These are phyloP conservation scores for Fragilaria radians DNA, from an alignment of 108 stramenopile genomes.

Conservation along the genomic window DNA sequence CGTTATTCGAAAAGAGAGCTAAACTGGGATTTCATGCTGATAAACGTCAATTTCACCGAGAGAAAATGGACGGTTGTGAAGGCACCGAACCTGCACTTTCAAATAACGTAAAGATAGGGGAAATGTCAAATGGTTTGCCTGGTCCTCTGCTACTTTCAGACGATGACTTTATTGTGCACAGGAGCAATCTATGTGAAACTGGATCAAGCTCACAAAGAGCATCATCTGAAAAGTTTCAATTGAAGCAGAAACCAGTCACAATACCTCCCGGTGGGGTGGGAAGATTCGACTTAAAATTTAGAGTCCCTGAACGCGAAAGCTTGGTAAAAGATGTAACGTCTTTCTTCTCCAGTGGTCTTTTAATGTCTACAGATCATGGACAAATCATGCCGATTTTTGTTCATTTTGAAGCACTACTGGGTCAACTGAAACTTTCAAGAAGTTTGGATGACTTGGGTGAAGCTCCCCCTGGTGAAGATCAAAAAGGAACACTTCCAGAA, in stretches of 20 bases:
- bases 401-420: slow-evolving; percentile 53
- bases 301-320: slow-evolving; percentile 28
- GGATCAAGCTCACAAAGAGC: background rate
- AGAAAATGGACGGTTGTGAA: slow-evolving; percentile 7
- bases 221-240: background rate
- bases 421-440: slow-evolving; percentile 37
- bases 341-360: slow-evolving; percentile 56
- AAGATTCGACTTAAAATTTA: slow-evolving; percentile 48
- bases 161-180: slow-evolving; percentile 32
- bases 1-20: background rate
- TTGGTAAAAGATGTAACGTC: slow-evolving; percentile 55
- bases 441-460: background rate
- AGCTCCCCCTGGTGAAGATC: background rate
- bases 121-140: slow-evolving; percentile 10
- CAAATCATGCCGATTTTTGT: slow-evolving; percentile 57
- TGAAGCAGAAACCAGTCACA: slow-evolving; percentile 13
- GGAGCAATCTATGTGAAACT: slow-evolving; percentile 18
- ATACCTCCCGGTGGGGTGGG: slow-evolving; percentile 67
- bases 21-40: background rate
- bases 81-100: slow-evolving; percentile 8
- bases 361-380: slow-evolving; percentile 60
- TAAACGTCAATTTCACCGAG: background rate
- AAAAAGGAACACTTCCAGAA: background rate
- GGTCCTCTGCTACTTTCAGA: slow-evolving; percentile 47
- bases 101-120: slow-evolving; percentile 2